A percentile compares a stretch with the other conserved stretches of the same genome.
Evolutionary conservation across 768 basidiomycete species (phyloP).

Genomic region (Leccinellum luteum): DNA sequence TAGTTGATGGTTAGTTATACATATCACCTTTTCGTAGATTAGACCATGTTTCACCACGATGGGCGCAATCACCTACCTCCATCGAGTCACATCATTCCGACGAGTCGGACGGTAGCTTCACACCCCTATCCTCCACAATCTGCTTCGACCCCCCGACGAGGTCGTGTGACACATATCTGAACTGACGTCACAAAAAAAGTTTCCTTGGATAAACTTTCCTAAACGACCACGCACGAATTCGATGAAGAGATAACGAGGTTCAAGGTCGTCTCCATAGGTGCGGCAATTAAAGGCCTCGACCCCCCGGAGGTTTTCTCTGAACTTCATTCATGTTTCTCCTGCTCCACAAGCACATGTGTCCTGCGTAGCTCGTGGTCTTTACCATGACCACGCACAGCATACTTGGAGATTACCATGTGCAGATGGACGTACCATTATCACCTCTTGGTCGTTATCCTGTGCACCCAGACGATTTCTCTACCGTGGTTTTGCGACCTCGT

Average conservation of each 20-base stretch:
- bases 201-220: background rate
- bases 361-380: background rate
- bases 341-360: background rate
- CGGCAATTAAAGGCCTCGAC: background rate
- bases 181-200: background rate
- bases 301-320: background rate
- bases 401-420: background rate
- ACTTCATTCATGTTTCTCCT: constrained; percentile 4
- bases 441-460: background rate
- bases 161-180: background rate
- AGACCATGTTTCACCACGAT: background rate
- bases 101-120: background rate
- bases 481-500: background rate
- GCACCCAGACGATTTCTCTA: background rate
- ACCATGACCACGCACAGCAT: background rate
- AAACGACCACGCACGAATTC: background rate
- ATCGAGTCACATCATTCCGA: background rate
- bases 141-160: background rate
- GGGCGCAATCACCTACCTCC: background rate
- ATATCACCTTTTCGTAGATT: background rate
- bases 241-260: background rate
- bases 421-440: background rate
- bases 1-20: background rate
- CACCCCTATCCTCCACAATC: background rate
- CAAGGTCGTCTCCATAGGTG: background rate